phyloP scores from a whole-genome alignment of 2,329 filamentous ascomycete species.

The Pyricularia sp. region DNA sequence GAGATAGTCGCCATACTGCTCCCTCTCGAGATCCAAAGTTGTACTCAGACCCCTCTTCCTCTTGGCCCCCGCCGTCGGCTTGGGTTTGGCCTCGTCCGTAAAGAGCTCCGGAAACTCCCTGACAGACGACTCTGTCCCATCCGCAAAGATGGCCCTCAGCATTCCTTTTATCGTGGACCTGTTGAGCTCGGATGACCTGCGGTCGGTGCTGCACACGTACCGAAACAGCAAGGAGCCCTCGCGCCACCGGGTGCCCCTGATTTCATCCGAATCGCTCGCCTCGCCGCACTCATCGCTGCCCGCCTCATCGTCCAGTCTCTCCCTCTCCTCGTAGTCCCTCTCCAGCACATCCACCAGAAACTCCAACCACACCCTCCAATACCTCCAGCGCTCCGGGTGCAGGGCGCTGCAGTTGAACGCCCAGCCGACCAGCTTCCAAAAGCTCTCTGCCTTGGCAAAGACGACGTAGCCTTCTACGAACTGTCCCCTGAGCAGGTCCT shows the following conservation, averaged over 20 bases:
- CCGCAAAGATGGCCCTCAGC: slow-evolving; percentile 54
- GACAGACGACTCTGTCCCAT: slow-evolving; percentile 40
- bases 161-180: slow-evolving; percentile 32
- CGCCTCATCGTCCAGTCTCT: slow-evolving; percentile 30
- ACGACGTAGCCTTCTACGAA: slow-evolving; percentile 54
- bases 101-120: slow-evolving; percentile 54
- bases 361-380: slow-evolving; percentile 70
- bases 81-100: slow-evolving; percentile 45
- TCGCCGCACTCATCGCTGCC: slow-evolving; percentile 5
- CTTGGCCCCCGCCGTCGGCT: slow-evolving; percentile 30
- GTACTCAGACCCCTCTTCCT: slow-evolving; percentile 27
- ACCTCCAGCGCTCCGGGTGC: slow-evolving; percentile 61
- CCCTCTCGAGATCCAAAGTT: slow-evolving; percentile 43
- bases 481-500: slow-evolving; percentile 39
- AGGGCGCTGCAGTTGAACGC: slow-evolving; percentile 76
- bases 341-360: slow-evolving; percentile 70
- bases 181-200: neutral
- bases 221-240: slow-evolving; percentile 44
- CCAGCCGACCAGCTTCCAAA: slow-evolving; percentile 86
- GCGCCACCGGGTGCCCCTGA: slow-evolving; percentile 1
- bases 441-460: slow-evolving; percentile 67
- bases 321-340: slow-evolving; percentile 49
- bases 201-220: slow-evolving; percentile 30
- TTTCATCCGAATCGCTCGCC: slow-evolving; percentile 6
- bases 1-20: slow-evolving; percentile 46